phyloP scores from a whole-genome alignment of 208 protist genomes.

The Leptomonas pyrrhocoris region DNA sequence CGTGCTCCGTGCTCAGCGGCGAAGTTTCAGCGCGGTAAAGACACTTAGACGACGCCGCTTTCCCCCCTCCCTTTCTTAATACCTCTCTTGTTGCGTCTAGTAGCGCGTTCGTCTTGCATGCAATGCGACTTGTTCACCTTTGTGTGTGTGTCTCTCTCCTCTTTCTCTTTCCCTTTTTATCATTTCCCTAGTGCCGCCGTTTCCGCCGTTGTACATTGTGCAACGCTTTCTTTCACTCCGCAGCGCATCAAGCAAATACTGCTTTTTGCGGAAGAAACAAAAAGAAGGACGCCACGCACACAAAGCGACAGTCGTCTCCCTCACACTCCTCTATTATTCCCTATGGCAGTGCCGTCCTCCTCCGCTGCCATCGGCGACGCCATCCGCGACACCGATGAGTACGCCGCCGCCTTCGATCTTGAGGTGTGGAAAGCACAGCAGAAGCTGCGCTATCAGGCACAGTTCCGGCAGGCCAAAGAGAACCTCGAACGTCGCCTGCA shows the following conservation, averaged over 20 bases:
- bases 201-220: not conserved
- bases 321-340: not conserved
- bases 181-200: not conserved
- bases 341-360: slow-evolving; percentile 12
- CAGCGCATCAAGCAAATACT: too few species aligned
- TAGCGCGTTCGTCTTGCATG: not conserved
- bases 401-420: slow-evolving; percentile 85
- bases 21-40: too few species aligned
- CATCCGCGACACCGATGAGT: slow-evolving; percentile 81
- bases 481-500: slow-evolving; percentile 52
- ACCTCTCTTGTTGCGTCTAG: not conserved
- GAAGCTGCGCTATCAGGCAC: slow-evolving; percentile 66
- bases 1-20: too few species aligned
- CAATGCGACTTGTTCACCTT: not conserved
- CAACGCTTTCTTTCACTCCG: too few species aligned
- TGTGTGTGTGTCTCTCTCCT: not conserved
- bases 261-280: not conserved
- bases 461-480: slow-evolving; percentile 71
- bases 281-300: not conserved
- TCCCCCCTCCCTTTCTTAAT: too few species aligned
- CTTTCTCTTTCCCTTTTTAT: slow-evolving; percentile 11
- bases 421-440: slow-evolving; percentile 93
- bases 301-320: too few species aligned
- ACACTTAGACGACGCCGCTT: too few species aligned
- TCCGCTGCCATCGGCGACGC: slow-evolving; percentile 23